These are phyloP conservation scores for Oryza australiensis DNA, from an alignment of 176 grass and related monocot genomes.

Conservation along the genomic window DNA sequence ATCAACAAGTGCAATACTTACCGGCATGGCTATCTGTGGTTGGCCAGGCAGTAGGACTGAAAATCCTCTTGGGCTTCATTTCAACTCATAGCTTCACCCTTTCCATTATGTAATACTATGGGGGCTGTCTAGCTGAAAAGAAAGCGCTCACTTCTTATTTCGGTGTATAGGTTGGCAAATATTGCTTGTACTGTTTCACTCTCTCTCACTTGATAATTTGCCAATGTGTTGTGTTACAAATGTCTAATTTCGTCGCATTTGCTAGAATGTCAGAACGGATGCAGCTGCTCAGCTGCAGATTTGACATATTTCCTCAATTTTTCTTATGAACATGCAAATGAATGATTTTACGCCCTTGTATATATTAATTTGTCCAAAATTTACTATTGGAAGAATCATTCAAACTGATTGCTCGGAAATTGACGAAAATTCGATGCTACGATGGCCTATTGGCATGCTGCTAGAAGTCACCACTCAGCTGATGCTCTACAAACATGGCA, in stretches of 20 bases:
- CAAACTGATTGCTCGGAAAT: neutral
- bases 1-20: slow-evolving; percentile 52
- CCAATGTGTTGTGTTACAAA: neutral
- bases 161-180: neutral
- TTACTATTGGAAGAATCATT: neutral
- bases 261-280: neutral
- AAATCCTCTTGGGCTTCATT: slow-evolving; percentile 66
- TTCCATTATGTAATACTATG: neutral
- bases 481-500: neutral
- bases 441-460: neutral
- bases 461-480: neutral
- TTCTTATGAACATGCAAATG: neutral
- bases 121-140: neutral
- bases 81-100: slow-evolving; percentile 32
- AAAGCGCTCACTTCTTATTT: neutral
- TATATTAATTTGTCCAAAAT: neutral
- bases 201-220: neutral
- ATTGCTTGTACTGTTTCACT: neutral
- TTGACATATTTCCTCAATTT: neutral
- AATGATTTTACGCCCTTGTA: neutral
- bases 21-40: slow-evolving; percentile 78
- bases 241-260: slow-evolving; percentile 13
- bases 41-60: slow-evolving; percentile 75
- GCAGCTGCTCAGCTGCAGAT: neutral
- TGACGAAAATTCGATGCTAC: neutral